Evolutionary conservation across 371 early-diverging fungal species (phyloP), one percentile per base, ranked within the genome.

Genomic region (Chytridium lagenaria): DNA sequence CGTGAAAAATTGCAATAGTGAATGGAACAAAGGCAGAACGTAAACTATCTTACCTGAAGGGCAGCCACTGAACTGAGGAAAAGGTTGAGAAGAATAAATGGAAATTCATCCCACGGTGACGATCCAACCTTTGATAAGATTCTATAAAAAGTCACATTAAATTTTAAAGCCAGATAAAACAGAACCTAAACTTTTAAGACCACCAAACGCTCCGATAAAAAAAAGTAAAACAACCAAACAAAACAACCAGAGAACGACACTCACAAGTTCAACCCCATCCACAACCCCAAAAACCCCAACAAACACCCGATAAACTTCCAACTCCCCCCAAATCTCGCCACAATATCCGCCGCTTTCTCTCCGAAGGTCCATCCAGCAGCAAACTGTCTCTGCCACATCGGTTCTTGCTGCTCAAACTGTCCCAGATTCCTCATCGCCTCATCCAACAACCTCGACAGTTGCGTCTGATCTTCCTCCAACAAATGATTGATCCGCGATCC

Each of bases 41-140:
- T n/a, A n/a, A n/a, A n/a, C n/a, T n/a, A n/a, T n/a, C 5, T 5
- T n/a, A 52, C 55, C 55, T 66, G 66, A 16, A 66, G 49, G 28
- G 80, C 77, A 26, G 80, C 80, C 38, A 80, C 50, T 57, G 67
- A 73, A 19, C 73, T 73, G 40, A 80, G 61, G 33, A 80, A 61
- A 7, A 80, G 72, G 67, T 80, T 79, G 22, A 81, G 72, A 12
- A 79, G 49, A 68, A 76, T 79, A 57, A 76, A 79, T 22, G 77
- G 78, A 28, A 70, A 78, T n/a, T 71, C 61, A 69, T 80, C 77
- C 80, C 80, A 80, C 39, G 67, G 63, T 12, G 40, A 23, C n/a
- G 38, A 5, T 23, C 28, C 44, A 38, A 40, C 26, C 44, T 26
- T 66, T 40, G 15, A 52, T 15, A 63, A n/a, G 26, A 52, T 33